Evolutionary conservation across 306 rosid genomes (phyloP).

Genomic region (Dalbergia cultrata): DNA sequence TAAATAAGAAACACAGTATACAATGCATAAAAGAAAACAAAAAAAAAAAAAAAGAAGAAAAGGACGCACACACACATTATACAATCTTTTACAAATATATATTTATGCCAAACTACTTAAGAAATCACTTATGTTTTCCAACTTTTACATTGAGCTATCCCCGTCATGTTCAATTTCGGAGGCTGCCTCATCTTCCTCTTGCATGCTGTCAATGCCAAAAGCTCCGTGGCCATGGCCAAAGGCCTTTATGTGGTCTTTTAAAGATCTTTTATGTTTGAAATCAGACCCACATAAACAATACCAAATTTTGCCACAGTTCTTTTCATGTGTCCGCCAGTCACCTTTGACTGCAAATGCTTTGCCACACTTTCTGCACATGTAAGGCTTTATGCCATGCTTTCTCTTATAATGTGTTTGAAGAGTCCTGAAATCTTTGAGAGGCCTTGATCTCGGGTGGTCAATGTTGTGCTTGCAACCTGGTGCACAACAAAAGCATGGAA

Average conservation of each 20-base stretch:
- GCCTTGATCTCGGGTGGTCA: constrained; percentile 66
- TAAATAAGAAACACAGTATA: too few species aligned
- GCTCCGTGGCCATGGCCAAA: constrained; percentile 50
- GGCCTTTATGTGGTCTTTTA: constrained; percentile 71
- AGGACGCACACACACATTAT: not conserved
- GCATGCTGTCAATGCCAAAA: not conserved
- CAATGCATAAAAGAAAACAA: not conserved
- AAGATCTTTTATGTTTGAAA: constrained; percentile 76
- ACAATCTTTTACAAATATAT: not conserved
- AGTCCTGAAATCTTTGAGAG: constrained; percentile 74
- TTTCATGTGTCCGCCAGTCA: constrained; percentile 82
- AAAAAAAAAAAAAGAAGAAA: not conserved
- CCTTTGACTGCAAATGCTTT: constrained; percentile 76
- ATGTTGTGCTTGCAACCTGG: constrained; percentile 76
- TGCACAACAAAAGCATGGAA: constrained; percentile 4
- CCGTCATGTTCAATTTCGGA: constrained; percentile 40
- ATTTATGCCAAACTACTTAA: not conserved
- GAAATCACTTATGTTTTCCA: not conserved
- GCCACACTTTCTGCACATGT: constrained; percentile 63
- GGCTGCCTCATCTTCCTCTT: not conserved
- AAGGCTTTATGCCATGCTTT: constrained; percentile 73
- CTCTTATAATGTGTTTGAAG: constrained; percentile 79
- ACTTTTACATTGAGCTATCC: constrained; percentile 13
- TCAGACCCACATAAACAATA: constrained; percentile 76
- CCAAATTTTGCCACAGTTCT: constrained; percentile 76